A percentile compares a stretch with the other conserved stretches of the same genome.
Evolutionary conservation across 805 yeast genomes (phyloP).

Genomic region (Sporopachydermia lactativora): DNA sequence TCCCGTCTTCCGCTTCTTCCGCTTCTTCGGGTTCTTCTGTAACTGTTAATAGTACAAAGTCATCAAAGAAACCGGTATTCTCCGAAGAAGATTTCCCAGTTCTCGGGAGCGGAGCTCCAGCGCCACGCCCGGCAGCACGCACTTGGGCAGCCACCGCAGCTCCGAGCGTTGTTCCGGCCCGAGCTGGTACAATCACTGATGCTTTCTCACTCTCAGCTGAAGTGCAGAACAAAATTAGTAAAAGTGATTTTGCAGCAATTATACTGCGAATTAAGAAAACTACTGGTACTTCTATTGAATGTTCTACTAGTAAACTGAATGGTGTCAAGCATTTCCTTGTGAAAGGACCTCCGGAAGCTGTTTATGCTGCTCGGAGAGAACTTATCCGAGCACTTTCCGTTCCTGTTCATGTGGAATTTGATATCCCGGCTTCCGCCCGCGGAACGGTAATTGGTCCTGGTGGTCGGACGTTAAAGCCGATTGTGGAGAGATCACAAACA

Average conservation of each 20-base stretch:
- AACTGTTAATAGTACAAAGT: no score
- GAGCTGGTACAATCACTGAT: constrained; percentile 55
- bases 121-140: not conserved
- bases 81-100: not conserved
- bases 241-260: constrained; percentile 56
- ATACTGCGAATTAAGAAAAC: constrained; percentile 45
- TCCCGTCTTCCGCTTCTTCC: no score
- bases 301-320: constrained; percentile 63
- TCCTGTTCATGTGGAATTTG: constrained; percentile 46
- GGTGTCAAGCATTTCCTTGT: constrained; percentile 74
- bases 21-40: no score
- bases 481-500: constrained; percentile 50
- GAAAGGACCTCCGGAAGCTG: constrained; percentile 56
- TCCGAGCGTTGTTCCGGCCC: constrained; percentile 29
- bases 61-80: not conserved
- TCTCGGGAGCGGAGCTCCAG: not conserved
- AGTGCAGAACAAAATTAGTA: constrained; percentile 46
- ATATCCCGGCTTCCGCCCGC: constrained; percentile 65
- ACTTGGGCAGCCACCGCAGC: constrained; percentile 7
- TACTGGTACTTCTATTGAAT: constrained; percentile 59
- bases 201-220: constrained; percentile 62
- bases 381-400: constrained; percentile 64
- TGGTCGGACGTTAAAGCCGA: constrained; percentile 72
- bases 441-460: constrained; percentile 76
- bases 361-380: constrained; percentile 58